A percentile compares a stretch with the other conserved stretches of the same genome.
Conservation (phyloP, 495 filamentous ascomycete species). For the Neurospora pannonica region DNA sequence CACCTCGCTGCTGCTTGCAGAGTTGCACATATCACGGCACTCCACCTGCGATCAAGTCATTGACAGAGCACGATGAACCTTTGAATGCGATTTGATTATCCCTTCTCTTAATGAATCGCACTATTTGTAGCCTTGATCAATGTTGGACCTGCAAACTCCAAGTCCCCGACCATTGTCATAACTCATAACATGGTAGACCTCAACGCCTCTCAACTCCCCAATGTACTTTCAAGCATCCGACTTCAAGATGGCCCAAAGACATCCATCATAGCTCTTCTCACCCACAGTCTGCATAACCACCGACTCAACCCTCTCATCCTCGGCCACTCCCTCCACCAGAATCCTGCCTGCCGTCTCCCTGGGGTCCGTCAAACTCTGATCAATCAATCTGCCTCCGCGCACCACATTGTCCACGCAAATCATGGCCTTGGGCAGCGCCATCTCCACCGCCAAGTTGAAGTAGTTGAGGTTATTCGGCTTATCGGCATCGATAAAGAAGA, state of each 20-base stretch:
- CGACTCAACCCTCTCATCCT: constrained; percentile 35
- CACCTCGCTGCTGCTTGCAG: background rate
- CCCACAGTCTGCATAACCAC: constrained; percentile 42
- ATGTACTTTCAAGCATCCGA: constrained; percentile 12
- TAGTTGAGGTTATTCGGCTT: constrained; percentile 40
- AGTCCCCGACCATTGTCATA: background rate
- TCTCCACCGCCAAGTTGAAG: constrained; percentile 35
- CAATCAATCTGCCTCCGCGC: constrained; percentile 25
- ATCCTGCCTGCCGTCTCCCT: constrained; percentile 8
- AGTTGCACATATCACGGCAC: background rate
- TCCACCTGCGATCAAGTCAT: background rate
- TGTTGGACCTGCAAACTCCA: background rate
- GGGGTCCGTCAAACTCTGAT: constrained; percentile 1
- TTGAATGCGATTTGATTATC: background rate
- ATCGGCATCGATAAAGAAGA: constrained; percentile 45
- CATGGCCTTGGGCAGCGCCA: constrained; percentile 24
- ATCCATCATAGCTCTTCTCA: constrained; percentile 46
- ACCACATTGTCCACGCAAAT: constrained; percentile 45
- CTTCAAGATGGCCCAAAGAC: constrained; percentile 27
- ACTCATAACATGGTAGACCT: background rate
- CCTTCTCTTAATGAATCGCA: background rate
- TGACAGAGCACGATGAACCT: background rate
- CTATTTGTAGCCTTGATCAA: background rate
- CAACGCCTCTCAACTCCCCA: background rate
- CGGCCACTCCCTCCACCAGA: constrained; percentile 38